Evolutionary conservation across 306 rosid species (phyloP).

Genomic region (Herpetospermum pedunculosum): DNA sequence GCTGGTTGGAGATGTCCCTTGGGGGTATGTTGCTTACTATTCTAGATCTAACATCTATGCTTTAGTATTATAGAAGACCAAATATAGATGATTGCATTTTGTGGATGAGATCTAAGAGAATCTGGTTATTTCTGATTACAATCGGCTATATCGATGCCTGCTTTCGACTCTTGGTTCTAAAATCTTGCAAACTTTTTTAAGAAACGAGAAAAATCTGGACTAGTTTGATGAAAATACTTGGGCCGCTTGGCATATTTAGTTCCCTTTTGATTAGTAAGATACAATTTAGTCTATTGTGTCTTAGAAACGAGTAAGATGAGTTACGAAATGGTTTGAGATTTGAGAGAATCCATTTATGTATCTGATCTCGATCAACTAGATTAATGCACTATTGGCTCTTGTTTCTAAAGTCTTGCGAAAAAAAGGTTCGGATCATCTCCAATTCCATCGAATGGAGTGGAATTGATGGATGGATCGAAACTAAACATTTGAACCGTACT

Average conservation of each 20-base stretch:
- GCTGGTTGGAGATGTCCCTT: conserved; percentile 71
- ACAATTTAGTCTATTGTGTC: background rate
- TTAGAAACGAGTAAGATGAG: background rate
- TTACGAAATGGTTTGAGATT: background rate
- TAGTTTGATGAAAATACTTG: background rate
- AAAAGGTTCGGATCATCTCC: background rate
- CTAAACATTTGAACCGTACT: background rate
- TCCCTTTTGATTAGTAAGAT: background rate
- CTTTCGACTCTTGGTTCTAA: background rate
- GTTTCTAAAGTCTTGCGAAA: background rate
- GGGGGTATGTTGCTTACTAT: conserved; percentile 33
- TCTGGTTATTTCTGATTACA: background rate
- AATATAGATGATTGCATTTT: background rate
- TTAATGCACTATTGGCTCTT: background rate
- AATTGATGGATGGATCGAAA: background rate
- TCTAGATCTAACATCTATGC: background rate
- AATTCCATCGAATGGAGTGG: background rate
- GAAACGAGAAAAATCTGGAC: background rate
- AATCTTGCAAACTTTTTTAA: background rate
- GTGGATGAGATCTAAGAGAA: background rate
- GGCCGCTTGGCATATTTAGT: background rate
- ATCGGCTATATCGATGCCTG: background rate
- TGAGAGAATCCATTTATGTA: background rate
- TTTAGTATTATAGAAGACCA: background rate
- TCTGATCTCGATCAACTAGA: background rate